Base-by-base conservation (phyloP, 768 basidiomycete species). In the Amanita rimosa region DNA sequence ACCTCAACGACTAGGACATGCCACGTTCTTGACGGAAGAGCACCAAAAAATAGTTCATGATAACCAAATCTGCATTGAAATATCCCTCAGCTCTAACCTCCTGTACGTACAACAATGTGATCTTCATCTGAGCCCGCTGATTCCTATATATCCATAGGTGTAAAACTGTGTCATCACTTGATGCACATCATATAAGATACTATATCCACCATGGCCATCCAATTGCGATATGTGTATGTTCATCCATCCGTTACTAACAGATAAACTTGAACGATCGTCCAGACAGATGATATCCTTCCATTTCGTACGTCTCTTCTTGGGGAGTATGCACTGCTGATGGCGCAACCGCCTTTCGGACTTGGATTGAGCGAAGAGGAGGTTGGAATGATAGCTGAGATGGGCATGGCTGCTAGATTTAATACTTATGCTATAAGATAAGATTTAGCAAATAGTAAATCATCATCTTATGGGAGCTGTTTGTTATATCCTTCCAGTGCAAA, bases 221-320 rank as follows among this genome's bases (percentile, higher is more conserved):
- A 0, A 69, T 91, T 34, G 73, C 75, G 7, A 84, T 92, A 50
- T 91, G 85, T 58, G 89, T 91, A 63, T 53, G 81, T 37, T n/a
- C 31, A 31, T 13, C 24, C 38, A 16, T n/a, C 11, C 33, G 0
- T n/a, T n/a, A n/a, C n/a, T n/a, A n/a, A n/a, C 53, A 26, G 35
- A 24, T 22, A 53, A 33, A 9, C 27, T 27, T 27, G 27, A 27
- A 44, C 48, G 31, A 36, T n/a, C 35, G 52, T 35, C 39, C 54
- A 90, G 88, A 91, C 88, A 27, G 89, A 91, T 58, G 89, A 92
- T 59, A 78, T 72, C 4, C 77, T 92, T 14, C 80, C 81, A 0
- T 91, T 91, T 64, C 75, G 77, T 21, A 90, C 80, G 7, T 80
- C 83, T 3, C 68, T 91, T 2, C 57, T 81, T 0, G 85, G 70